Base-by-base conservation (phyloP, 768 basidiomycete species). In the Trametes maxima region DNA sequence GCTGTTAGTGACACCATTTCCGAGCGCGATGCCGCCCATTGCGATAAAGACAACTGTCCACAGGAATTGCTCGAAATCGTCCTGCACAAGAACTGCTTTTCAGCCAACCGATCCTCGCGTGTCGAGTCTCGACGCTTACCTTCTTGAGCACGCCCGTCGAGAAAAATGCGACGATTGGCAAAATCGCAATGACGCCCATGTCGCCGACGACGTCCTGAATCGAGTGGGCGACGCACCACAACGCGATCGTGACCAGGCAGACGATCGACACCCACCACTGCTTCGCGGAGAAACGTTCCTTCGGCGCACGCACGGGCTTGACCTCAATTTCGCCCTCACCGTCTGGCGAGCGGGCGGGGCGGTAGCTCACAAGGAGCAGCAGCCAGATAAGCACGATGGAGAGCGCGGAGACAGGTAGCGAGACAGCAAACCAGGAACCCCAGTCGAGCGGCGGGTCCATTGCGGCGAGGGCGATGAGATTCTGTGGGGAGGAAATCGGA, bases 11-110 rank as follows among this genome's bases (percentile, higher is more conserved):
- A 98, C 96, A 5, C 95, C 95, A 68, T 96, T 90, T 57, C 97
- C 97, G 3, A 98, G 84, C 0, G 95, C 94, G 53, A 98, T 95
- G 40, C 97, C 97, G 22, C 96, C 96, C 97, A 98, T 99, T 4
- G 94, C 94, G 60, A 96, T 81, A 77, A 96, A 96, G 25, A 98
- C 94, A 56, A 96, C 94, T 7, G 89, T 89, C 95, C 95, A 96
- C 59, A 90, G 82, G 74, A 94, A 94, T 69, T 93, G 91, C 69
- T 96, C 94, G 73, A 96, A 98, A 74, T 97, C 94, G 60, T 94
- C 93, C 93, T 95, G 25, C 11, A 70, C 50, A 37, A 12, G 3
- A 28, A 5, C 13, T 21, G 55, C 21, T 33, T 14, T n/a, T 48
- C 39, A 53, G 53, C 48, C 1, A n/a, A 16, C 28, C 8, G 16